Evolutionary conservation across 2,329 filamentous ascomycete genomes (phyloP).

Genomic region (Microsporum ferrugineum): DNA sequence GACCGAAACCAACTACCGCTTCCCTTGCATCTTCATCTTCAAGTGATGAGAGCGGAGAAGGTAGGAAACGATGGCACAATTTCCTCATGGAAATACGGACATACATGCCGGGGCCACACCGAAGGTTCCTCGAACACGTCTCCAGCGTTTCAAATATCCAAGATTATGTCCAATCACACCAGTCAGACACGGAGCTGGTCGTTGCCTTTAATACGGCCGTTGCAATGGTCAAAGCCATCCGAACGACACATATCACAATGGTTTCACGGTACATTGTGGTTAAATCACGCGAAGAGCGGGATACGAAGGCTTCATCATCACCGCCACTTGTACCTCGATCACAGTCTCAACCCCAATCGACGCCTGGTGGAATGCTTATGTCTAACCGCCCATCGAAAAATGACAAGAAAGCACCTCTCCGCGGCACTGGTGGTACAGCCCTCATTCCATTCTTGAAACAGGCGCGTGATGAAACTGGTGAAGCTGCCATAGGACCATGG

Average conservation of each 20-base stretch:
- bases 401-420: slow-evolving; percentile 49
- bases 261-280: slow-evolving; percentile 92
- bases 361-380: slow-evolving; percentile 23
- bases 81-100: slow-evolving; percentile 95
- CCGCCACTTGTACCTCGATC: not conserved
- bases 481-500: slow-evolving; percentile 68
- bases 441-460: slow-evolving; percentile 95
- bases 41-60: slow-evolving; percentile 37
- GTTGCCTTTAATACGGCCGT: slow-evolving; percentile 87
- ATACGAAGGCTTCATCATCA: slow-evolving; percentile 45
- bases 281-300: slow-evolving; percentile 63
- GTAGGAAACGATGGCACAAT: slow-evolving; percentile 55
- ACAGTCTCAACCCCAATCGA: slow-evolving; percentile 30
- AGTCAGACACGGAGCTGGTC: slow-evolving; percentile 52
- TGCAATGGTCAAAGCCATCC: slow-evolving; percentile 62
- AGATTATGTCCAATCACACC: slow-evolving; percentile 58
- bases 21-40: slow-evolving; percentile 31
- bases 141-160: slow-evolving; percentile 74
- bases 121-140: slow-evolving; percentile 76
- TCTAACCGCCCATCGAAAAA: slow-evolving; percentile 18
- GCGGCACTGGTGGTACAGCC: slow-evolving; percentile 85
- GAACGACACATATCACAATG: slow-evolving; percentile 92
- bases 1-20: not conserved
- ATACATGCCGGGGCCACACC: slow-evolving; percentile 93
- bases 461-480: slow-evolving; percentile 87